Conservation (phyloP, 257 asterid genomes). For the Agastache rugosa region DNA sequence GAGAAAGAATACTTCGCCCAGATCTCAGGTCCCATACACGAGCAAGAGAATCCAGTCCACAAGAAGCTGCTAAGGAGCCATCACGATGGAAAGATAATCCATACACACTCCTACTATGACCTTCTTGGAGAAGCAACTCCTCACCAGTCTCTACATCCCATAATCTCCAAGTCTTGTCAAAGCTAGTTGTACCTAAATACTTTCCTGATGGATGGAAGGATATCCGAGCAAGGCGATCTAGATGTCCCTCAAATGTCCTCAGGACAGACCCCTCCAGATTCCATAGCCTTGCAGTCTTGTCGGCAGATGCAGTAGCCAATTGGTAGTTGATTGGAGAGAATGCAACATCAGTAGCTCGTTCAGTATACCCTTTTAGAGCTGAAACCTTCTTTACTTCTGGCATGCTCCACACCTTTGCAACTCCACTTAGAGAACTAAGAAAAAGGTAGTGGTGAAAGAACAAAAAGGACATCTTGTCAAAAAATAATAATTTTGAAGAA, state of each 20-base stretch:
- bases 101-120: constrained; percentile 94
- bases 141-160: constrained; percentile 98
- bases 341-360: constrained; percentile 89
- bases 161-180: constrained; percentile 93
- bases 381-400: constrained; percentile 70
- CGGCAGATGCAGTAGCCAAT: constrained; percentile 95
- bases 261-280: constrained; percentile 67
- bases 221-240: constrained; percentile 95
- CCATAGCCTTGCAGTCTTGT: constrained; percentile 87
- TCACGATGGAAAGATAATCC: constrained; percentile 84
- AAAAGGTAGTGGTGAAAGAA: constrained; percentile 19
- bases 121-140: constrained; percentile 97
- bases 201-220: constrained; percentile 91
- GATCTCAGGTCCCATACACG: constrained; percentile 97
- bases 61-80: constrained; percentile 94
- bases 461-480: not conserved
- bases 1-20: constrained; percentile 87
- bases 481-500: not conserved
- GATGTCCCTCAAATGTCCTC: constrained; percentile 81
- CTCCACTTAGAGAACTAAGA: constrained; percentile 81
- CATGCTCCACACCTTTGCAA: constrained; percentile 83
- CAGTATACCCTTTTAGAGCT: constrained; percentile 85
- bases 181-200: constrained; percentile 92
- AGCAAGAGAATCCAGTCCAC: constrained; percentile 92
- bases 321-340: constrained; percentile 72